A percentile compares a stretch with the other conserved stretches of the same genome.
phyloP scores from a whole-genome alignment of 139 green algal species.

The Diplosphaera chodatii region DNA sequence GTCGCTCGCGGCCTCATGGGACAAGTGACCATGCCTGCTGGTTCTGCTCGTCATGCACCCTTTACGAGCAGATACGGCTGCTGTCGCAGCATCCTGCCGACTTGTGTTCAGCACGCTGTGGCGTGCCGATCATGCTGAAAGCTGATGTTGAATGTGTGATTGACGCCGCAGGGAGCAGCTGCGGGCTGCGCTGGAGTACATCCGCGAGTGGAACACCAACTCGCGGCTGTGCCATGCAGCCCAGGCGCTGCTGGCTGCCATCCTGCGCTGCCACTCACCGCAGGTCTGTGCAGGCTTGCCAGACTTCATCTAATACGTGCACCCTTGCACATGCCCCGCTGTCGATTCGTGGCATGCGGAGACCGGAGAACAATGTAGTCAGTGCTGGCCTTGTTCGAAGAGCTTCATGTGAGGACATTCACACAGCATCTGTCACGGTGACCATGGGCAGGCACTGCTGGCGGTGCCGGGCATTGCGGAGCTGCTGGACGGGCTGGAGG shows the following conservation, averaged over 20 bases:
- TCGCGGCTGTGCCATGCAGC: slow-evolving; percentile 67
- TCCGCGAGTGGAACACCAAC: slow-evolving; percentile 94
- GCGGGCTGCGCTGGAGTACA: slow-evolving; percentile 36
- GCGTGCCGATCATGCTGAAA: no score
- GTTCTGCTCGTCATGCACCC: no score
- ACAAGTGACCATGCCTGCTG: background rate
- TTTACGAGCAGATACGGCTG: no score
- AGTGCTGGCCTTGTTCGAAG: no score
- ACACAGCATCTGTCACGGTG: no score
- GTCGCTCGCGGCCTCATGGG: background rate
- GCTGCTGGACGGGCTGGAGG: slow-evolving; percentile 70
- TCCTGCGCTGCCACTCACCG: slow-evolving; percentile 54
- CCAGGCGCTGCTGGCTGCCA: slow-evolving; percentile 67
- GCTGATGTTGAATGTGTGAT: no score
- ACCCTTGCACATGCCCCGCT: no score
- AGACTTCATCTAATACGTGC: background rate
- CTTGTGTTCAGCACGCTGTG: no score
- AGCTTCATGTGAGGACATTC: no score
- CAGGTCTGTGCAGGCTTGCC: slow-evolving; percentile 14
- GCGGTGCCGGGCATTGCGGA: slow-evolving; percentile 45
- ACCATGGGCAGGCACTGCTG: slow-evolving; percentile 38
- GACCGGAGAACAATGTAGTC: no score
- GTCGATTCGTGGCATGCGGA: no score
- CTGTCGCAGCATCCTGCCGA: no score
- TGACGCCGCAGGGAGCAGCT: slow-evolving; percentile 11